Base-by-base conservation (phyloP, 2,329 filamentous ascomycete genomes). In the Diaporthe sp. region DNA sequence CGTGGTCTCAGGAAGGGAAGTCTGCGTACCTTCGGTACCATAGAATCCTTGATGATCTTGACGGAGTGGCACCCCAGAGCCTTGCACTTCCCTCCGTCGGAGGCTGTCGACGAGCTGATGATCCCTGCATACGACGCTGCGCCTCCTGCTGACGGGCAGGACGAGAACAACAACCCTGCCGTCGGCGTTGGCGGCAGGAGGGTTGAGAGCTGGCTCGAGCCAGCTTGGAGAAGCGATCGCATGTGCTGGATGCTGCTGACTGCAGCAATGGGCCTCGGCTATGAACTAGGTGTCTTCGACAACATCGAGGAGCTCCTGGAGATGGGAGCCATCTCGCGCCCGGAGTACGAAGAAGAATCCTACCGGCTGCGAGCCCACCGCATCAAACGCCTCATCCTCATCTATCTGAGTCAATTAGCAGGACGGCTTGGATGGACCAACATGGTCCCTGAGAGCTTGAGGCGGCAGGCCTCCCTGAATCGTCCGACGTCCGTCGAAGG, bases 221-320 rank as follows among this genome's bases (percentile, higher is more conserved):
- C 97, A 3, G 96, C 95, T 12, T 98, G 96, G 95, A 90, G 96
- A 80, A 95, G 94, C 78, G 96, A 98, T 81, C 94, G 95, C 73
- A 98, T 98, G 94, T 98, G 95, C 82, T 98, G 96, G 96, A 98
- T 98, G 95, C 87, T 98, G 20, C 89, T 98, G 42, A 97, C 95
- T 81, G 97, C 95, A 51, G 95, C 95, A 20, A 94, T 96, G 87
- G 94, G 95, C 1, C 87, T 98, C 51, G 95, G 94, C 0, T 98
- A 98, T 79, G 97, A 99, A 83, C 91, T 99, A 44, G 97, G 97
- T 15, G 95, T 99, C 2, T 99, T 98, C 80, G 97, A 98, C 79
- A 92, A 96, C 75, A 95, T 96, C 78, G 95, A 94, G 75, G 94
- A 96, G 80, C 82, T 92, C 79, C 84, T 93, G 73, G 89, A 89